Conservation (phyloP, 2,329 filamentous ascomycete species). For the Alternaria sp. region DNA sequence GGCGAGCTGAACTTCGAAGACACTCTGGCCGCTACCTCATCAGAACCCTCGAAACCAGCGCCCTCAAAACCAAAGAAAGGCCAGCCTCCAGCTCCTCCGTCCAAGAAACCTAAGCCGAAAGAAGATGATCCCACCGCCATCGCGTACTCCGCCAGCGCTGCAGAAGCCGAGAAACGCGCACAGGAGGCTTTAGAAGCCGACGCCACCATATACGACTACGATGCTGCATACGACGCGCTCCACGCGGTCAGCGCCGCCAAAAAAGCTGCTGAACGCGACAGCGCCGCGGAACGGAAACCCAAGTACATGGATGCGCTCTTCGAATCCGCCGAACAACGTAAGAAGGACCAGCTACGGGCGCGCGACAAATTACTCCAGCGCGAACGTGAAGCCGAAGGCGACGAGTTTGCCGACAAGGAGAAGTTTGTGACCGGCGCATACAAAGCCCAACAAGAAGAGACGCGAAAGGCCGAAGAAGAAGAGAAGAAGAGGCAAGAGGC, state of each 20-base stretch:
- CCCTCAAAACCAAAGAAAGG: constrained; percentile 47
- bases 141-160: constrained; percentile 71
- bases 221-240: constrained; percentile 79
- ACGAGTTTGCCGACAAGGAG: constrained; percentile 82
- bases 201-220: constrained; percentile 83
- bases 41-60: constrained; percentile 27
- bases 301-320: constrained; percentile 81
- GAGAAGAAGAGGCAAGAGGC: constrained; percentile 70
- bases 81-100: constrained; percentile 40
- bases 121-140: constrained; percentile 45
- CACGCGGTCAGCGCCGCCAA: constrained; percentile 64
- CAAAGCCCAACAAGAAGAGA: constrained; percentile 80
- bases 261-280: constrained; percentile 59
- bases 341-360: constrained; percentile 77
- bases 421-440: constrained; percentile 87
- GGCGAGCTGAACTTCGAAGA: constrained; percentile 64
- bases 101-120: constrained; percentile 47
- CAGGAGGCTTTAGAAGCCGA: constrained; percentile 71
- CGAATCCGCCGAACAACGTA: constrained; percentile 75
- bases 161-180: constrained; percentile 68
- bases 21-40: constrained; percentile 43
- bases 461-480: constrained; percentile 71
- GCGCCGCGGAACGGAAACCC: constrained; percentile 67
- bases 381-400: constrained; percentile 80
- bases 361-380: constrained; percentile 80